Evolutionary conservation across 352 stramenopile species (phyloP), one percentile per base, ranked within the genome.

Genomic region (Phytopythium boreale): DNA sequence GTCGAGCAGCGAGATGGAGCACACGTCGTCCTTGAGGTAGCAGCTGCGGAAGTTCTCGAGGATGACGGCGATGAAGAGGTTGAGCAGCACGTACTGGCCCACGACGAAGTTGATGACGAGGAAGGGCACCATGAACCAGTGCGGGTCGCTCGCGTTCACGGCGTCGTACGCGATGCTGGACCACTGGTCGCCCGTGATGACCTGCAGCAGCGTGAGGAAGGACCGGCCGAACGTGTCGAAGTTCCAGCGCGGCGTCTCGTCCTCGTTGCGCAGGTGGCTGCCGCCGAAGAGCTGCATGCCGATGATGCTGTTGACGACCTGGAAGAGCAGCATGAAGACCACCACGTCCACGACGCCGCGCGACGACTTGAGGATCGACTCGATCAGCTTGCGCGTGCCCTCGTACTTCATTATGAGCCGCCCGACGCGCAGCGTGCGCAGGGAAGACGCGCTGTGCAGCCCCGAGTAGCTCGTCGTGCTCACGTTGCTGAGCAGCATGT

Each of bases 61-160:
- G 61, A 92, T 93, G 51, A 92, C 84, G 49, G 84, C 84, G 50
- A 93, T 92, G 59, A 93, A 93, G 10, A 93, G 70, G 52, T 93
- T 93, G 12, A 93, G 71, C 29, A 93, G 67, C 56, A 93, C 82
- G 67, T 92, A 90, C 63, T 92, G 82, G 2, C 84, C 84, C 0
- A 90, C 41, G 46, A 92, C 88, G 66, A 92, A 92, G 61, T 83
- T 87, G 58, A 90, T 44, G 51, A 90, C 77, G 36, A 92, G 82
- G 36, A 90, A 92, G 2, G 84, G 84, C 17, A 90, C 80, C 63
- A 92, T 83, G 53, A 92, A 64, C 73, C 68, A 76, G 64, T 92
- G 81, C 8, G 79, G 77, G 15, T 89, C 63, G n/a, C 74, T 78
- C 17, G 84, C 82, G 43, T 92, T 77, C 3, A 90, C 82, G 1